Conservation (phyloP, 2,329 filamentous ascomycete genomes). For the Neofusicoccum sp. region DNA sequence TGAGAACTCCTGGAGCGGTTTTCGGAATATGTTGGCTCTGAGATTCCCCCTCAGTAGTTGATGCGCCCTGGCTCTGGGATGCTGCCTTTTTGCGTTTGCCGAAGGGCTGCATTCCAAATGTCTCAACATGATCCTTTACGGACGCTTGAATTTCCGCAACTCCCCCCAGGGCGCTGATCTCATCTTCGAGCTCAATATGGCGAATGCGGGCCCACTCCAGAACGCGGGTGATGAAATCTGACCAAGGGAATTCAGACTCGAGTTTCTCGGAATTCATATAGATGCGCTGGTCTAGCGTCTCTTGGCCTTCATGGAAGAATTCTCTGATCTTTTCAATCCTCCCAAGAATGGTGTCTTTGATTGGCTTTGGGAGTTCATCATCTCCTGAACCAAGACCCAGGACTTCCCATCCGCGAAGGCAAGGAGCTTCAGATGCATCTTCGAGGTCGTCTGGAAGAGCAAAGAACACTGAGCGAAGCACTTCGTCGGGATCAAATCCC, state of each 20-base stretch:
- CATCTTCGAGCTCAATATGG: slow-evolving; percentile 44
- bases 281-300: slow-evolving; percentile 29
- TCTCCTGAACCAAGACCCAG: slow-evolving; percentile 39
- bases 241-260: slow-evolving; percentile 50
- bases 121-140: not conserved
- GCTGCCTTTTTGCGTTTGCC: slow-evolving; percentile 29
- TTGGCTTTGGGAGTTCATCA: slow-evolving; percentile 36
- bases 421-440: slow-evolving; percentile 20
- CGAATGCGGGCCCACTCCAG: slow-evolving; percentile 49
- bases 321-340: slow-evolving; percentile 40
- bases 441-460: slow-evolving; percentile 17
- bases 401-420: slow-evolving; percentile 36
- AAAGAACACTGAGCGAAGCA: slow-evolving; percentile 45
- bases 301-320: slow-evolving; percentile 33
- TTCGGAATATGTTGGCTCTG: not conserved
- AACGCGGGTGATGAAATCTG: slow-evolving; percentile 44
- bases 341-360: slow-evolving; percentile 35
- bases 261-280: slow-evolving; percentile 45
- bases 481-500: slow-evolving; percentile 40
- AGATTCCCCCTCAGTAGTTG: not conserved
- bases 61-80: slow-evolving; percentile 19
- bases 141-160: slow-evolving; percentile 35
- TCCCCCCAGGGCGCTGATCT: slow-evolving; percentile 46
- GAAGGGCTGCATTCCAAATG: slow-evolving; percentile 1
- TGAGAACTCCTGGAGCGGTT: not conserved